Conservation (phyloP, 805 yeast species). For the Schizosaccharomyces japonicus region DNA sequence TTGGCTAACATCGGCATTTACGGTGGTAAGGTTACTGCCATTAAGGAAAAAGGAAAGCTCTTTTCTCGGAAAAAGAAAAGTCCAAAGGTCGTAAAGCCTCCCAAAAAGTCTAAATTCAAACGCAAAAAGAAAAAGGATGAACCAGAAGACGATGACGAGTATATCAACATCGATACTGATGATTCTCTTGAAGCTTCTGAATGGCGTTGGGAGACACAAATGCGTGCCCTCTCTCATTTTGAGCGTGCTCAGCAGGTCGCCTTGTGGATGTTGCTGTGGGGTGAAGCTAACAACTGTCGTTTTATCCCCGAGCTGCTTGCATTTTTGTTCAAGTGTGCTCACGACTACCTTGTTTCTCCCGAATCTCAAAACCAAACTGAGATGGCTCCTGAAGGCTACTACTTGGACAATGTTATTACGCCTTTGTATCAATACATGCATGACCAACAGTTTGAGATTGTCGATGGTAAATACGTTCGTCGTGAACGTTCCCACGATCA, state of each 20-base stretch:
- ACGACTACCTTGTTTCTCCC: constrained; percentile 70
- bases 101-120: constrained; percentile 21
- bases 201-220: constrained; percentile 48
- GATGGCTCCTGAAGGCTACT: constrained; percentile 38
- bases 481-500: constrained; percentile 46
- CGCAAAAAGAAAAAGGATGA: constrained; percentile 17
- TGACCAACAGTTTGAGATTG: constrained; percentile 38
- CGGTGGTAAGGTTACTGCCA: constrained; percentile 1
- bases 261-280: constrained; percentile 43
- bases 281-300: constrained; percentile 68
- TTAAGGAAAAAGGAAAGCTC: constrained; percentile 2
- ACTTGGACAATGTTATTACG: constrained; percentile 71
- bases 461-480: constrained; percentile 32
- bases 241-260: constrained; percentile 47
- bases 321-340: constrained; percentile 85
- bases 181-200: constrained; percentile 53
- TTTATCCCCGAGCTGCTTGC: constrained; percentile 76
- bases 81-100: constrained; percentile 22
- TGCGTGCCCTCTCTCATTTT: constrained; percentile 28
- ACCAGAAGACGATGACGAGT: constrained; percentile 10
- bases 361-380: constrained; percentile 54
- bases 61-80: not conserved
- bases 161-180: constrained; percentile 6
- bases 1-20: constrained; percentile 22
- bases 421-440: constrained; percentile 55